Percentiles rank a stretch among this genome's conserved stretches.
Evolutionary conservation across 208 protist genomes (phyloP).

Genomic region (Acanthamoeba triangularis): DNA sequence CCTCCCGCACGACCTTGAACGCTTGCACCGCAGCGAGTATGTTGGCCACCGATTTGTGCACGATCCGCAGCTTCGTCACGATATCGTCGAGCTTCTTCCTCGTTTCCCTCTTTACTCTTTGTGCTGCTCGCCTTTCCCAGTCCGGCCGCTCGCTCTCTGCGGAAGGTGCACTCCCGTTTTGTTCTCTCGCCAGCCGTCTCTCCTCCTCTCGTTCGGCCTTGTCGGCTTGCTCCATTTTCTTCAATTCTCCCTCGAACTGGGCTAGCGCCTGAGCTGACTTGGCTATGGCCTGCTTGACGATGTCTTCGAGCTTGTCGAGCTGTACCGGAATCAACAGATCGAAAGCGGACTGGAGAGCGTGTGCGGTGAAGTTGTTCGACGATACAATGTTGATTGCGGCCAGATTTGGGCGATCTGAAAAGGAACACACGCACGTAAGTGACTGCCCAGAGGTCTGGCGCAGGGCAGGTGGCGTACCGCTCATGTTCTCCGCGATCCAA

Average conservation of each 20-base stretch:
- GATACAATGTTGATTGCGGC: neutral
- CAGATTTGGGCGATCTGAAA: constrained; percentile 5
- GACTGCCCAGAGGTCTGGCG: neutral
- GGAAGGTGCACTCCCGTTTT: neutral
- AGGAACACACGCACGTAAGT: neutral
- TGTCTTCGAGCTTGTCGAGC: neutral
- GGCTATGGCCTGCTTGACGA: neutral
- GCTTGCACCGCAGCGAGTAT: constrained; percentile 7
- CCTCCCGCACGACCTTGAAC: neutral
- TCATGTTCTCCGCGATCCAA: constrained; percentile 42
- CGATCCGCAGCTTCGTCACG: constrained; percentile 24
- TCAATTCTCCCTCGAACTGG: constrained; percentile 26
- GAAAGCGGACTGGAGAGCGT: neutral
- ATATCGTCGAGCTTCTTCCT: constrained; percentile 25
- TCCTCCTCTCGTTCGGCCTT: constrained; percentile 25
- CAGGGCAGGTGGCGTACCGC: neutral
- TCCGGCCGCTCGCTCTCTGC: neutral
- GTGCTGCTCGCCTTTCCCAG: neutral
- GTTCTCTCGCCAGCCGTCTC: neutral
- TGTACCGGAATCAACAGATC: constrained; percentile 13
- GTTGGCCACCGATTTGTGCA: constrained; percentile 36
- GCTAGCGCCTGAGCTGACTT: neutral
- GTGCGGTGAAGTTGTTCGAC: neutral
- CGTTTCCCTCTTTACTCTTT: neutral
- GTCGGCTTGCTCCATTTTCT: neutral